Conservation (phyloP, 140 eudicot genomes). For the Eryngium alpinum region DNA sequence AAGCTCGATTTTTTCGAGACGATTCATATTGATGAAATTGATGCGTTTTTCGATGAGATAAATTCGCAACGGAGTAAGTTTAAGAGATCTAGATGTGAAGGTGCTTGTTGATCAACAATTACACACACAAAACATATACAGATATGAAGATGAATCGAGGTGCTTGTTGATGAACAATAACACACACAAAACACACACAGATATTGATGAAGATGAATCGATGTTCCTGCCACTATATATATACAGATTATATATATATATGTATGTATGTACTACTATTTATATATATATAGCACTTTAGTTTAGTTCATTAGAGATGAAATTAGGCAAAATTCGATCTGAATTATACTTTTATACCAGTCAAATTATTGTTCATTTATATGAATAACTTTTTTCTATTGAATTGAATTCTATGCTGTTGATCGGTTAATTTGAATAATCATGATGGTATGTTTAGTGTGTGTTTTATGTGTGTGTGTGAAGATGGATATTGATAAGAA, state of each 20-base stretch:
- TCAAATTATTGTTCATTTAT: no score
- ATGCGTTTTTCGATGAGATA: conserved; percentile 11
- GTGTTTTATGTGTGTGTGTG: background rate
- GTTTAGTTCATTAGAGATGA: background rate
- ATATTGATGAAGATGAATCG: background rate
- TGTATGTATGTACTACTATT: conserved; percentile 1
- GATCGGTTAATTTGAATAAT: no score
- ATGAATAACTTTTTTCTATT: no score
- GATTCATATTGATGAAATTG: conserved; percentile 24
- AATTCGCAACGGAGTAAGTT: background rate
- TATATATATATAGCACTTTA: background rate
- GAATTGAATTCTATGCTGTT: no score
- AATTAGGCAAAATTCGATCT: background rate
- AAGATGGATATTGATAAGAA: no score
- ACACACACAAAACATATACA: background rate
- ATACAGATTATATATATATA: background rate
- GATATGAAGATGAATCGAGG: background rate
- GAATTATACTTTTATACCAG: no score
- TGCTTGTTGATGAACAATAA: no score
- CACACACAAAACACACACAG: background rate
- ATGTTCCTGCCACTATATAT: background rate
- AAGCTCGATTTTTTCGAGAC: conserved; percentile 28
- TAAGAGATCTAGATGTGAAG: background rate
- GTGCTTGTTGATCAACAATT: background rate
- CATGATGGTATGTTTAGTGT: no score